Conservation (phyloP, 2,329 filamentous ascomycete species). For the Colletotrichum filicis region DNA sequence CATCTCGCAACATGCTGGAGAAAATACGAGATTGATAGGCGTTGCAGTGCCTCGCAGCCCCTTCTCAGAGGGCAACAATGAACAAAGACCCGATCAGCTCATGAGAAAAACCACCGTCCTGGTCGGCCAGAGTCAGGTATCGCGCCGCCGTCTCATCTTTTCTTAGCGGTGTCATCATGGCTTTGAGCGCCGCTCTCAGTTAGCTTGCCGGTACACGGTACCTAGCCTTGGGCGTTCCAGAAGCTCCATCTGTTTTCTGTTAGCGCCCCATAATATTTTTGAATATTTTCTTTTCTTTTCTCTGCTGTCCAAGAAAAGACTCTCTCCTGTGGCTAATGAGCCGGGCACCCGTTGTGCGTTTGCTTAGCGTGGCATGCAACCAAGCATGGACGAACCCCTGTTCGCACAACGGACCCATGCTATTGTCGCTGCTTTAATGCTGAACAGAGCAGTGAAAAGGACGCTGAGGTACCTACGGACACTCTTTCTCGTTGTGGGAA, state of each 20-base stretch:
- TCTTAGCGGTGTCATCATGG: slow-evolving; percentile 18
- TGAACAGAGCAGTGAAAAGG: not conserved
- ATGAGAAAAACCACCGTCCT: not conserved
- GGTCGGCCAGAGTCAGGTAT: not conserved
- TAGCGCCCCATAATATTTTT: slow-evolving; percentile 3
- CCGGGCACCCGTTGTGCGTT: slow-evolving; percentile 10
- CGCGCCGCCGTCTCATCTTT: slow-evolving; percentile 28
- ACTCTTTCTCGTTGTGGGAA: slow-evolving; percentile 6
- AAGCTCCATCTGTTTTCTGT: slow-evolving; percentile 6
- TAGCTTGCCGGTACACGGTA: not conserved
- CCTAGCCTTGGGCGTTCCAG: slow-evolving; percentile 1
- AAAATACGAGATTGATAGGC: not conserved
- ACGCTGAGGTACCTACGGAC: too few relatives aligned
- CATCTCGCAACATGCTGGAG: not conserved
- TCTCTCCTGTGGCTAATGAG: slow-evolving; percentile 5
- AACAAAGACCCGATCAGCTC: not conserved
- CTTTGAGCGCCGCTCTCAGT: slow-evolving; percentile 22
- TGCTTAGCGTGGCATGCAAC: slow-evolving; percentile 3
- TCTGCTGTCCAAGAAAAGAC: not conserved
- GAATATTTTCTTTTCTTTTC: not conserved
- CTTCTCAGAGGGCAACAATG: not conserved
- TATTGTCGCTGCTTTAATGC: slow-evolving; percentile 18
- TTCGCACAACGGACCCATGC: slow-evolving; percentile 6
- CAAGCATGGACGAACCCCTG: slow-evolving; percentile 12
- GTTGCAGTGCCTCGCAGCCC: not conserved